A percentile compares a stretch with the other conserved stretches of the same genome.
Conservation (phyloP, 2,329 filamentous ascomycete species). For the Byssochlamys sp. region DNA sequence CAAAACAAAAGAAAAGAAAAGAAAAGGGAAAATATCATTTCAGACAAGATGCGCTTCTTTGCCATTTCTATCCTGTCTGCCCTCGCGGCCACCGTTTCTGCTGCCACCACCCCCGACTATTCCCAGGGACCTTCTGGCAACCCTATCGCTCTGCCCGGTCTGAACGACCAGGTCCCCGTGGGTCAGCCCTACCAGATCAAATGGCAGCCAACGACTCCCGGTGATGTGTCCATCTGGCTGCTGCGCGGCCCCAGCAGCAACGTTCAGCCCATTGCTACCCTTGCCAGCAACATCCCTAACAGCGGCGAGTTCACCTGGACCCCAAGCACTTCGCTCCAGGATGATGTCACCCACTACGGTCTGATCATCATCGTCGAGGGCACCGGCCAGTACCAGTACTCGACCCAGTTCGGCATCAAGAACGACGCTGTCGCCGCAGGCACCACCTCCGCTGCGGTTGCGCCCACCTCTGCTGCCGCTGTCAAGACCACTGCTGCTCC, state of each 20-base stretch:
- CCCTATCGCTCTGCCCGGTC: conserved; percentile 43
- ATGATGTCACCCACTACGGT: conserved; percentile 47
- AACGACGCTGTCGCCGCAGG: conserved; percentile 13
- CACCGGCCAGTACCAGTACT: conserved; percentile 53
- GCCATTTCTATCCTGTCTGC: conserved; percentile 25
- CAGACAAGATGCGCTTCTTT: conserved; percentile 31
- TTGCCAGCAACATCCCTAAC: conserved; percentile 48
- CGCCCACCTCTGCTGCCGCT: neutral
- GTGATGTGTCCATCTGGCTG: conserved; percentile 47
- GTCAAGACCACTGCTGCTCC: conserved; percentile 2
- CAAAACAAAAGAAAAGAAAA: conserved; percentile 1
- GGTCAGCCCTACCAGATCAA: conserved; percentile 49
- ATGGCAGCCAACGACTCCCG: conserved; percentile 39
- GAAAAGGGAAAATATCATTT: conserved; percentile 1
- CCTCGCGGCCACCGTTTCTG: conserved; percentile 29
- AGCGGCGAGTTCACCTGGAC: conserved; percentile 48
- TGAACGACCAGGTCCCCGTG: conserved; percentile 46
- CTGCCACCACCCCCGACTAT: conserved; percentile 32
- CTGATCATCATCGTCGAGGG: conserved; percentile 52
- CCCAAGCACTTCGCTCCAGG: conserved; percentile 39
- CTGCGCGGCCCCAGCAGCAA: conserved; percentile 51
- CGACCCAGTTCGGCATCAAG: conserved; percentile 52
- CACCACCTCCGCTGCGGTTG: neutral
- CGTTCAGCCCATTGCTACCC: conserved; percentile 41
- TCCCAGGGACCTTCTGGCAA: conserved; percentile 39